Percentiles rank a stretch among this genome's conserved stretches.
Conservation (phyloP, 257 asterid genomes). For the Salvia hispanica region DNA sequence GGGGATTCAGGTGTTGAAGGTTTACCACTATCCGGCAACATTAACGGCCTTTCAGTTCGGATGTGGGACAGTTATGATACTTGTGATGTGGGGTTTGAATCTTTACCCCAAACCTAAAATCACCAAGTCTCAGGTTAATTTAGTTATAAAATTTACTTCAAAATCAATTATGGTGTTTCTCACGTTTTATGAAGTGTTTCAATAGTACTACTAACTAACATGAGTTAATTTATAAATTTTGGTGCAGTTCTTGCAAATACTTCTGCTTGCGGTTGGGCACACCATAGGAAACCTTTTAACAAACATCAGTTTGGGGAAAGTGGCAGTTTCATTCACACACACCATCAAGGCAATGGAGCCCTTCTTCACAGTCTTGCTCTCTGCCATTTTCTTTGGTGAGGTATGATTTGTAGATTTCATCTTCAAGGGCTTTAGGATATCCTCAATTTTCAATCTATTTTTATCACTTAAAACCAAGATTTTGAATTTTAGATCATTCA, state of each 20-base stretch:
- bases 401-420: constrained; percentile 31
- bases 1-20: constrained; percentile 65
- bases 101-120: constrained; percentile 74
- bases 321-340: constrained; percentile 92
- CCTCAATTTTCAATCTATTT: no score
- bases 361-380: constrained; percentile 83
- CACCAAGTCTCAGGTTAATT: constrained; percentile 58
- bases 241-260: constrained; percentile 56
- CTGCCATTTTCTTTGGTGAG: constrained; percentile 67
- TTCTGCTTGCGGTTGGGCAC: constrained; percentile 68
- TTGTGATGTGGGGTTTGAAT: constrained; percentile 74
- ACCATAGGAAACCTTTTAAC: constrained; percentile 83
- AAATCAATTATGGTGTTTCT: no score
- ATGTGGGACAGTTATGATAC: constrained; percentile 63
- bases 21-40: constrained; percentile 74
- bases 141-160: no score
- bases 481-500: constrained; percentile 6
- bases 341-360: constrained; percentile 98
- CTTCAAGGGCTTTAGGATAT: no score
- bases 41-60: constrained; percentile 83
- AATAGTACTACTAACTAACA: no score
- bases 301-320: constrained; percentile 82
- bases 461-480: not conserved
- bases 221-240: no score
- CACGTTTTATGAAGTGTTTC: no score